Evolutionary conservation across 2,329 filamentous ascomycete genomes (phyloP), one percentile per base, ranked within the genome.

Genomic region (Lachnellula suecica): DNA sequence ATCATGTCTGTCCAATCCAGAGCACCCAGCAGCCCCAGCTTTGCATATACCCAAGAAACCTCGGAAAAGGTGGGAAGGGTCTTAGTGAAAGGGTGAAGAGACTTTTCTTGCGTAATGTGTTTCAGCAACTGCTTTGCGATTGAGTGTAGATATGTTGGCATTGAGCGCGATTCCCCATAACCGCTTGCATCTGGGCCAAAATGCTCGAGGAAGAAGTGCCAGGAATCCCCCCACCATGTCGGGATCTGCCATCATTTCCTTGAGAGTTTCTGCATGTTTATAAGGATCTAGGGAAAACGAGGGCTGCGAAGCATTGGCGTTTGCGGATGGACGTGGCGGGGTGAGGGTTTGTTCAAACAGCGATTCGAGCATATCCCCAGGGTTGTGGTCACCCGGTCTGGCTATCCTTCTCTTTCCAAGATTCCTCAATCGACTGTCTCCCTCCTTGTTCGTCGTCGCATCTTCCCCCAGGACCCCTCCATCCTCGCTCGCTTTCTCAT

Each of bases 141-240:
- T 20, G 53, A 46, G 15, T 56, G 47, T 23, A 65, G 46, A 41
- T 54, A 60, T 22, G 52, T 25, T 29, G 63, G 64, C 43, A 47
- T 37, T 40, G 47, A 37, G 24, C 25, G 46, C 51, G 45, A 51
- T 56, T 53, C 27, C n/a, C n/a, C n/a, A n/a, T 54, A 46, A 35
- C 44, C 49, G 49, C 53, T 53, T 45, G 51, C 52, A n/a, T 56
- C 44, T n/a, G 65, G 63, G 24, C 63, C 60, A 51, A 68, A 66
- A 49, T 68, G 56, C 45, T 64, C 51, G 3, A 63, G 35, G 34
- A 69, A 69, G 52, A 66, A 68, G 22, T 58, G 35, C 65, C 65
- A 69, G 17, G 60, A 57, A 8, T 66, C 62, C 9, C n/a, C 29
- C 38, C 11, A 60, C 49, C 10, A 55, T 53, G n/a, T 45, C 42